Evolutionary conservation across 164 flowering plant genomes (phyloP).

Genomic region (Piper longum): DNA sequence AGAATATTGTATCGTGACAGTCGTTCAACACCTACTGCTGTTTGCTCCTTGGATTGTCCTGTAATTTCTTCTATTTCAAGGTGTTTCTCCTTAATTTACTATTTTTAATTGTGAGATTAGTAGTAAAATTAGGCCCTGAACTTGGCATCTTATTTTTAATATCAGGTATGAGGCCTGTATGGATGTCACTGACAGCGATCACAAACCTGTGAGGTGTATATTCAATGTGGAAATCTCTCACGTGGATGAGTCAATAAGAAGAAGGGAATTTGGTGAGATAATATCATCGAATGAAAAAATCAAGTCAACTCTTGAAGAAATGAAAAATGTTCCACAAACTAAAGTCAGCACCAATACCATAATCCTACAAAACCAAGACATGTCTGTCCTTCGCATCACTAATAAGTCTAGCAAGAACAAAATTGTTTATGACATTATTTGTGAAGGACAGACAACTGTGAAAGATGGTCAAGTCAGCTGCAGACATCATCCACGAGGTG

Average conservation of each 20-base stretch:
- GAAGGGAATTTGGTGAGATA: slow-evolving; percentile 65
- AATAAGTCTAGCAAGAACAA: slow-evolving; percentile 39
- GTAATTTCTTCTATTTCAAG: slow-evolving; percentile 43
- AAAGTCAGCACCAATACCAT: slow-evolving; percentile 50
- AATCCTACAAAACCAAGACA: slow-evolving; percentile 64
- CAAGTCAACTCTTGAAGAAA: slow-evolving; percentile 32
- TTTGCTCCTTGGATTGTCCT: slow-evolving; percentile 80
- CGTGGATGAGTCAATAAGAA: slow-evolving; percentile 65
- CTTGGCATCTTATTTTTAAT: neutral
- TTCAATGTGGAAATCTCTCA: slow-evolving; percentile 49
- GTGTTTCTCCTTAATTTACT: slow-evolving; percentile 19
- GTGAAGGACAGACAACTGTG: slow-evolving; percentile 48
- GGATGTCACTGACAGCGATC: slow-evolving; percentile 98
- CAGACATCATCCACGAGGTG: slow-evolving; percentile 43
- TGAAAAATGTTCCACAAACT: slow-evolving; percentile 54
- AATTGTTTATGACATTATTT: slow-evolving; percentile 48
- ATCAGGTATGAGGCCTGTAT: slow-evolving; percentile 91
- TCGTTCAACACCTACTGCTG: slow-evolving; percentile 33
- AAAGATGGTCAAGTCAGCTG: slow-evolving; percentile 39
- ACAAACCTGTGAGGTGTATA: slow-evolving; percentile 92
- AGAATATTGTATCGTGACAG: slow-evolving; percentile 80
- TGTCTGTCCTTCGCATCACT: slow-evolving; percentile 41
- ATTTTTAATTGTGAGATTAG: neutral
- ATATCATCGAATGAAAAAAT: slow-evolving; percentile 45
- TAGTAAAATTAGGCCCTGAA: neutral